These are phyloP conservation scores for Colletotrichum sp. DNA, from an alignment of 2,329 filamentous ascomycete species.

Conservation along the genomic window DNA sequence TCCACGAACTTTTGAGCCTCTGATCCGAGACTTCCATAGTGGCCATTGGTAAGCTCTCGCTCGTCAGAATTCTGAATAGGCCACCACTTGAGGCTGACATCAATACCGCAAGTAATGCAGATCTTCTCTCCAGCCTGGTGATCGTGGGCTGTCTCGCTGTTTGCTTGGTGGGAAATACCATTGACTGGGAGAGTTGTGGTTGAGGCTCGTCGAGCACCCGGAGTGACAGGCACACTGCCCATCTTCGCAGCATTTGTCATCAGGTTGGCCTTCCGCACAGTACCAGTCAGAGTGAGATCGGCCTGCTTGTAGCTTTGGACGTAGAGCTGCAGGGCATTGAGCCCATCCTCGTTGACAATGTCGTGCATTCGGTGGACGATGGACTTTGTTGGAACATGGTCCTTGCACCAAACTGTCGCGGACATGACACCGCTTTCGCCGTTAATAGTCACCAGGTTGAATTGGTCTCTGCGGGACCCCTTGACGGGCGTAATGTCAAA, in stretches of 20 bases:
- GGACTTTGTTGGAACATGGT: conserved; percentile 77
- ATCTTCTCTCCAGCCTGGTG: conserved; percentile 54
- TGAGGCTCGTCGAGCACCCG: conserved; percentile 60
- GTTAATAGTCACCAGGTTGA: conserved; percentile 80
- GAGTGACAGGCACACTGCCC: conserved; percentile 35
- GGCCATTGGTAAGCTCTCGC: conserved; percentile 57
- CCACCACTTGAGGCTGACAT: conserved; percentile 80
- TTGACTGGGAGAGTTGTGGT: conserved; percentile 46
- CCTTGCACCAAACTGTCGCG: conserved; percentile 91
- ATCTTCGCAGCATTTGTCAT: conserved; percentile 69
- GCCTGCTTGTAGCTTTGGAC: conserved; percentile 93
- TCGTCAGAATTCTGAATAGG: conserved; percentile 58
- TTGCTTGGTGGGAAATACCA: conserved; percentile 17
- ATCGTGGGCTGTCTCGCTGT: background rate
- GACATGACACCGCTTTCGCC: conserved; percentile 83
- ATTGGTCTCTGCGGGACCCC: conserved; percentile 81
- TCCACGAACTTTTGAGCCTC: conserved; percentile 65
- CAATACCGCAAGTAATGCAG: conserved; percentile 70
- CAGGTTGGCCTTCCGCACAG: conserved; percentile 88
- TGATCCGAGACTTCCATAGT: conserved; percentile 54
- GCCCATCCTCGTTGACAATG: conserved; percentile 69
- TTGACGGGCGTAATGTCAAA: conserved; percentile 94
- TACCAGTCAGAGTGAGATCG: conserved; percentile 87
- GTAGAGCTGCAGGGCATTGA: conserved; percentile 85
- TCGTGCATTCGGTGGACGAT: conserved; percentile 83